These are phyloP conservation scores for Gleditsia sinensis DNA, from an alignment of 306 rosid genomes.

Conservation along the genomic window DNA sequence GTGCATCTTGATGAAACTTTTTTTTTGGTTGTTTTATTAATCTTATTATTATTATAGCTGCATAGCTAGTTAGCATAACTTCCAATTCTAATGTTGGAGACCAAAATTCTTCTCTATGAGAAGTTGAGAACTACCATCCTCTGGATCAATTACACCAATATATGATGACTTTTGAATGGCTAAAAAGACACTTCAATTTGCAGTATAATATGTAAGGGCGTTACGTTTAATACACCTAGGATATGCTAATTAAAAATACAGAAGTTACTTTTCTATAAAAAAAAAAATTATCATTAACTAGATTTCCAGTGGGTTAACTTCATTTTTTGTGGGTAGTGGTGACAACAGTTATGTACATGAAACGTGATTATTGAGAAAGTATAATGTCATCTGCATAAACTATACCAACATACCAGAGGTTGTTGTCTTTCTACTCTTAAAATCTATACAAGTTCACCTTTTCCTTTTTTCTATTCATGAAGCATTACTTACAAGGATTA, in stretches of 20 bases:
- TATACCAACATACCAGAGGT: background rate
- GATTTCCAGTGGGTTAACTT: background rate
- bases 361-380: background rate
- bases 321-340: background rate
- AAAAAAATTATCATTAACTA: background rate
- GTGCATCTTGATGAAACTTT: no score
- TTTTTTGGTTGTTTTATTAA: no score
- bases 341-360: background rate
- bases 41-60: no score
- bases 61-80: no score
- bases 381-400: background rate
- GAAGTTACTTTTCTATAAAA: background rate
- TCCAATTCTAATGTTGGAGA: no score
- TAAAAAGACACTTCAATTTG: background rate
- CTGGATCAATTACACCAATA: background rate
- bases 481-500: background rate
- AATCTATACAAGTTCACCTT: background rate
- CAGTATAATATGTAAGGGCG: background rate
- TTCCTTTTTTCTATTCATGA: background rate
- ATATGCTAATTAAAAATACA: background rate
- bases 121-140: background rate
- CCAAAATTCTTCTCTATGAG: background rate
- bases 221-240: background rate
- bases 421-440: background rate
- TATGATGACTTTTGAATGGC: background rate